These are phyloP conservation scores for Wolfiporia cocos DNA, from an alignment of 1,284 basidiomycete genomes.

Conservation along the genomic window DNA sequence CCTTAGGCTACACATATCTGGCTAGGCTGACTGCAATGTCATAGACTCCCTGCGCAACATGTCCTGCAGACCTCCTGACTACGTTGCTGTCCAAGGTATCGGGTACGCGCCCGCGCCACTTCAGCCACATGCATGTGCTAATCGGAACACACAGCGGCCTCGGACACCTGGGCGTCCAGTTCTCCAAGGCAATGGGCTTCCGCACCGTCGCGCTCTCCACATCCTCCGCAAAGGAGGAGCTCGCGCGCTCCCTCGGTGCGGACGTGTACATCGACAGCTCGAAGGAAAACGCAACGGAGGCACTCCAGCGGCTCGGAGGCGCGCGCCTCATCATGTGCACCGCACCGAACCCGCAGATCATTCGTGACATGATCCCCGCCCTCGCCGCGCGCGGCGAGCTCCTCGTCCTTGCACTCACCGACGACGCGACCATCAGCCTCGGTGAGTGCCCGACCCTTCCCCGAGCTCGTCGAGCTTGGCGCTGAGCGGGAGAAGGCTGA, in stretches of 20 bases:
- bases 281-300: slow-evolving; percentile 16
- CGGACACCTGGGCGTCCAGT: slow-evolving; percentile 28
- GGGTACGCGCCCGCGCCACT: slow-evolving; percentile 15
- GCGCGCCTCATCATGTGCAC: slow-evolving; percentile 23
- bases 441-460: too few relatives aligned
- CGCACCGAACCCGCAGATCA: slow-evolving; percentile 17
- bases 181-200: slow-evolving; percentile 24
- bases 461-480: not conserved
- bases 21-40: not conserved
- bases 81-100: slow-evolving; percentile 27
- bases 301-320: slow-evolving; percentile 22
- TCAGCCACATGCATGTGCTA: not conserved
- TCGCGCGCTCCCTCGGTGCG: slow-evolving; percentile 24
- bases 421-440: slow-evolving; percentile 9
- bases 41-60: slow-evolving; percentile 5
- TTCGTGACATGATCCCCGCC: slow-evolving; percentile 15
- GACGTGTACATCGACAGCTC: slow-evolving; percentile 24
- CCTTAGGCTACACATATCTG: not conserved
- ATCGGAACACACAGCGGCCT: slow-evolving; percentile 19
- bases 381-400: slow-evolving; percentile 22
- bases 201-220: slow-evolving; percentile 25
- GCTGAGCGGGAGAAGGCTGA: not conserved
- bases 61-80: slow-evolving; percentile 19
- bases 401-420: slow-evolving; percentile 17
- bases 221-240: slow-evolving; percentile 19